Conservation (phyloP, 78 protist species). For the Dictyostelium brefeldianum region DNA sequence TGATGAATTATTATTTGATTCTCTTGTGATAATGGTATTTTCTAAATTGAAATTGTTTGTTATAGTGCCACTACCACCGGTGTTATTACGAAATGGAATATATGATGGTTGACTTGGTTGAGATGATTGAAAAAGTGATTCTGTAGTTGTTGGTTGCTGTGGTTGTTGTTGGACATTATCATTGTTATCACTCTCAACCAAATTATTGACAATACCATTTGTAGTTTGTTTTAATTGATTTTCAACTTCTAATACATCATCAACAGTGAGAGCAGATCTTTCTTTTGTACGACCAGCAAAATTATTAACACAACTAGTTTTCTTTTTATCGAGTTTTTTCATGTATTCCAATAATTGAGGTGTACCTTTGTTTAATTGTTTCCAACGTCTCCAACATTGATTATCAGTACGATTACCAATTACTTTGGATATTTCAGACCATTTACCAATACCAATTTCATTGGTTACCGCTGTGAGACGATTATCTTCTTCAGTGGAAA, state of each 20-base stretch:
- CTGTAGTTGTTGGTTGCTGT: too few species aligned
- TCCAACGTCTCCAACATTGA: constrained; percentile 85
- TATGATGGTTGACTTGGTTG: too few species aligned
- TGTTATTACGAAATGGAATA: too few species aligned
- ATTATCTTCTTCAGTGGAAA: constrained; percentile 80
- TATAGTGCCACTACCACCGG: too few species aligned
- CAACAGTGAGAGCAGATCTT: constrained; percentile 49
- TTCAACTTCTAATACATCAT: constrained; percentile 51
- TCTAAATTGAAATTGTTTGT: too few species aligned
- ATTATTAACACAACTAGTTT: constrained; percentile 34
- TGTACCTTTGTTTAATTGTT: constrained; percentile 5
- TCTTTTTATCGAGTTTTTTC: constrained; percentile 56
- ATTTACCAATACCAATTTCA: constrained; percentile 71
- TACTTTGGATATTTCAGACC: constrained; percentile 48
- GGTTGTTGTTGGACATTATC: too few species aligned
- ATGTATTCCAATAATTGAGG: constrained; percentile 26
- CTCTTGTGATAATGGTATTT: too few species aligned
- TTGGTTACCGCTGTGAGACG: not conserved
- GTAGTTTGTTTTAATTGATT: not conserved
- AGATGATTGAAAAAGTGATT: too few species aligned
- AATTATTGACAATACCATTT: not conserved
- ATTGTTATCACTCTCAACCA: too few species aligned
- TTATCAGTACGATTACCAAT: constrained; percentile 71
- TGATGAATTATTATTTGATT: too few species aligned
- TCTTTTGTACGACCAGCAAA: constrained; percentile 79